phyloP scores from a whole-genome alignment of 164 flowering plant genomes.

The Vitis riparia region DNA sequence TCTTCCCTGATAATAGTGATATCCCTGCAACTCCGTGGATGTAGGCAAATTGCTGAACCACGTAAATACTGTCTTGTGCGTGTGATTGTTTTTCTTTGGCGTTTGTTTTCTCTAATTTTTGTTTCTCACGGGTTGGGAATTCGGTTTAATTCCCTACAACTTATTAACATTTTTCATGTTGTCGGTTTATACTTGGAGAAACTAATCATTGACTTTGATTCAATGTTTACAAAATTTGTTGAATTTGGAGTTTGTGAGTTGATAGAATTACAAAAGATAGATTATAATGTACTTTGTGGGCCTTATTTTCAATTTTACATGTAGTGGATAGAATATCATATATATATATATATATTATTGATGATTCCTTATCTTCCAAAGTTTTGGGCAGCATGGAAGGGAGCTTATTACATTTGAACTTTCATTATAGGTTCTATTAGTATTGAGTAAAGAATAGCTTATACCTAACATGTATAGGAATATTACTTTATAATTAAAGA shows the following conservation, averaged over 20 bases:
- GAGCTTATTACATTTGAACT: conserved; percentile 96
- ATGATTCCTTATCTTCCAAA: conserved; percentile 99
- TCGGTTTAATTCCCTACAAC: no score
- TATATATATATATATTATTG: conserved; percentile 41
- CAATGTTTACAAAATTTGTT: not conserved
- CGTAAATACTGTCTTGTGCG: no score
- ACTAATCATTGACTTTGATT: no score
- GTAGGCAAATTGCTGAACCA: no score
- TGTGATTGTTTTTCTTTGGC: no score
- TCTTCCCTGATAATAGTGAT: no score
- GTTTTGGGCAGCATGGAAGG: conserved; percentile 99
- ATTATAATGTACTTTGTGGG: not conserved
- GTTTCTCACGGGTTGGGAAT: no score
- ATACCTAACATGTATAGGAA: conserved; percentile 32
- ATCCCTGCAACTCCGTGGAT: no score
- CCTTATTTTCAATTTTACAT: not conserved
- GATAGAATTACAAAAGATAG: not conserved
- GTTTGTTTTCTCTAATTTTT: no score
- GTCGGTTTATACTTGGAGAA: not conserved
- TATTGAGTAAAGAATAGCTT: conserved; percentile 70
- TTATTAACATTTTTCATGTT: conserved; percentile 22
- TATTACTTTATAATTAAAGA: no score
- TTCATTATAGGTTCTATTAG: conserved; percentile 72
- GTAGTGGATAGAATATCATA: conserved; percentile 34
- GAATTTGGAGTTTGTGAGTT: not conserved